These are phyloP conservation scores for Fusarium longipes DNA, from an alignment of 2,329 filamentous ascomycete genomes.

Conservation along the genomic window DNA sequence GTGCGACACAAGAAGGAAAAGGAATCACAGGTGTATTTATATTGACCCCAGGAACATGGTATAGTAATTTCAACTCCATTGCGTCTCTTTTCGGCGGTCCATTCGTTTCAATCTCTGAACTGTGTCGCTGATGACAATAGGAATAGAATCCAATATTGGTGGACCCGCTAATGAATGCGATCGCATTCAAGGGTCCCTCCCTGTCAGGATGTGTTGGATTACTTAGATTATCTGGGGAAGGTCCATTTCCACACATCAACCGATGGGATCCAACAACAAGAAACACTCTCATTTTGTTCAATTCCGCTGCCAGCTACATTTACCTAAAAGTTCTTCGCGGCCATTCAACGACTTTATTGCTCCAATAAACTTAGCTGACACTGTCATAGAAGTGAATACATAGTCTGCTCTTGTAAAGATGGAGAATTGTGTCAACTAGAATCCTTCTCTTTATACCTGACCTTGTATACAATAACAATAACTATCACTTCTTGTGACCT, in stretches of 20 bases:
- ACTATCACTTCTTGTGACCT: conserved; percentile 39
- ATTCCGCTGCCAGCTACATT: not conserved
- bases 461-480: conserved; percentile 36
- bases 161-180: conserved; percentile 27
- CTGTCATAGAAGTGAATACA: conserved; percentile 25
- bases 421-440: not conserved
- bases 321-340: not conserved
- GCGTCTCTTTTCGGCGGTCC: not conserved
- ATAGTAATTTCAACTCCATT: not conserved
- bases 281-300: not conserved
- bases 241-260: not conserved
- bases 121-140: not conserved
- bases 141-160: not conserved
- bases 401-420: conserved; percentile 39
- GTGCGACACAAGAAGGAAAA: not conserved
- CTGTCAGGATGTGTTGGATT: not conserved
- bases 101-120: not conserved
- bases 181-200: conserved; percentile 28
- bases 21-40: not conserved
- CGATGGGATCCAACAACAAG: not conserved
- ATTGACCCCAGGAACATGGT: not conserved
- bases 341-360: conserved; percentile 32
- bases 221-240: not conserved
- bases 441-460: conserved; percentile 40
- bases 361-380: conserved; percentile 40